A percentile compares a stretch with the other conserved stretches of the same genome.
These are phyloP conservation scores for Sutorius eximius DNA, from an alignment of 1,284 basidiomycete genomes.

Conservation along the genomic window DNA sequence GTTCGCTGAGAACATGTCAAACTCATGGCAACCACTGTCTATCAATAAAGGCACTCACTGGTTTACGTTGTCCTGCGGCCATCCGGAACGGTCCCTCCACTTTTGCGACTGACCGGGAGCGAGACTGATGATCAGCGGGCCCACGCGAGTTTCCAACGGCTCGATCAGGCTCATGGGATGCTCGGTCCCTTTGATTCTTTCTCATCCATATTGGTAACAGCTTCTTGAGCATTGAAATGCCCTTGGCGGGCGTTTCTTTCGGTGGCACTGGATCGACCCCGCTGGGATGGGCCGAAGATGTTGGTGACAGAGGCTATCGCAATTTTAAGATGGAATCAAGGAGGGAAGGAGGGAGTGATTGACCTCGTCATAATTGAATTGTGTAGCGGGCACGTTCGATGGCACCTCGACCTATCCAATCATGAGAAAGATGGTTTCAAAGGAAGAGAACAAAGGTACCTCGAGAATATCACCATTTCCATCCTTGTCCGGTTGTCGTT, in stretches of 20 bases:
- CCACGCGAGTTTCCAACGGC: rapidly evolving
- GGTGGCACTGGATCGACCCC: neutral
- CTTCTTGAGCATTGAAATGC: neutral
- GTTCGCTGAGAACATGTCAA: neutral
- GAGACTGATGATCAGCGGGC: neutral
- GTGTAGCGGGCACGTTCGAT: neutral
- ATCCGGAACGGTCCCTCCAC: neutral
- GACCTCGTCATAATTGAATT: neutral
- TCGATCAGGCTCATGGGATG: neutral
- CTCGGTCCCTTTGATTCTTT: neutral
- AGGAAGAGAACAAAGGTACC: neutral
- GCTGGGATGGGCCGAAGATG: neutral
- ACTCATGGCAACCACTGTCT: neutral
- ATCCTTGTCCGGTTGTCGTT: neutral
- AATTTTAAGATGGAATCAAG: neutral
- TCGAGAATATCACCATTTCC: neutral
- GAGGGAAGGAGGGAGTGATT: neutral
- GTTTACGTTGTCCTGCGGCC: neutral
- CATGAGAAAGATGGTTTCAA: neutral
- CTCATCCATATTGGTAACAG: neutral
- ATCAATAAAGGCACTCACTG: neutral
- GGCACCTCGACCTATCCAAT: neutral
- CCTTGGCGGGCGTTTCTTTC: neutral
- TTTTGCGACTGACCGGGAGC: neutral
- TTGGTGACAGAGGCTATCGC: neutral